Evolutionary conservation across 2,329 filamentous ascomycete species (phyloP).

Genomic region (Trichoderma atrobrunneum): DNA sequence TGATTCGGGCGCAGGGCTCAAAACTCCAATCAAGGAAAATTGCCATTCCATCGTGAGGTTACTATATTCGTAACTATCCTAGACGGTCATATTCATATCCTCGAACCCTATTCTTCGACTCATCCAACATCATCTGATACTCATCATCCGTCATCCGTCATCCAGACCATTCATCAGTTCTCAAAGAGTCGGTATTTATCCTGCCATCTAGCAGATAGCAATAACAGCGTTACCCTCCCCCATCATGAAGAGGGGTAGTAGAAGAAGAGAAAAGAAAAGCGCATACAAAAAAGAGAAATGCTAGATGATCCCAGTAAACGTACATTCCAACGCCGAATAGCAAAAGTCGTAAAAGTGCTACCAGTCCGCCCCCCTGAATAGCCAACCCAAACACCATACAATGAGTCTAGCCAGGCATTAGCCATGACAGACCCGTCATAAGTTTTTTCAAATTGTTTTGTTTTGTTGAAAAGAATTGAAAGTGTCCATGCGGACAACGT

Average conservation of each 20-base stretch:
- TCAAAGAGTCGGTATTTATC: not conserved
- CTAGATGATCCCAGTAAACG: not conserved
- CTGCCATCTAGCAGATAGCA: not conserved
- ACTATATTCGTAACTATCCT: constrained; percentile 15
- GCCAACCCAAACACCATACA: constrained; percentile 4
- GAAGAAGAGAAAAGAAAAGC: not conserved
- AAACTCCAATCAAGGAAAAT: not conserved
- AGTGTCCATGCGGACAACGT: not conserved
- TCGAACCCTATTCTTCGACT: not conserved
- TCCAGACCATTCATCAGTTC: not conserved
- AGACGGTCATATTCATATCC: not conserved
- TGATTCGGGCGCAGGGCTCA: not conserved
- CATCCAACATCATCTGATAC: not conserved
- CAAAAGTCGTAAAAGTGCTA: not conserved
- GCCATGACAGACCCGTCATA: not conserved
- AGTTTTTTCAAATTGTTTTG: not conserved
- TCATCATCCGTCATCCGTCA: not conserved
- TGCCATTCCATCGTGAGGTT: not conserved
- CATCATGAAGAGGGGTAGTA: not conserved
- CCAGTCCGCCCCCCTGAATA: not conserved
- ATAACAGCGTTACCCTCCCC: not conserved
- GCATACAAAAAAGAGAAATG: not conserved
- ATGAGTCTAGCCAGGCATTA: not conserved
- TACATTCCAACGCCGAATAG: constrained; percentile 16
- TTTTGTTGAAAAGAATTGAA: not conserved